Evolutionary conservation across 2,329 filamentous ascomycete species (phyloP), one percentile per base, ranked within the genome.

Genomic region (Fusarium hostae): DNA sequence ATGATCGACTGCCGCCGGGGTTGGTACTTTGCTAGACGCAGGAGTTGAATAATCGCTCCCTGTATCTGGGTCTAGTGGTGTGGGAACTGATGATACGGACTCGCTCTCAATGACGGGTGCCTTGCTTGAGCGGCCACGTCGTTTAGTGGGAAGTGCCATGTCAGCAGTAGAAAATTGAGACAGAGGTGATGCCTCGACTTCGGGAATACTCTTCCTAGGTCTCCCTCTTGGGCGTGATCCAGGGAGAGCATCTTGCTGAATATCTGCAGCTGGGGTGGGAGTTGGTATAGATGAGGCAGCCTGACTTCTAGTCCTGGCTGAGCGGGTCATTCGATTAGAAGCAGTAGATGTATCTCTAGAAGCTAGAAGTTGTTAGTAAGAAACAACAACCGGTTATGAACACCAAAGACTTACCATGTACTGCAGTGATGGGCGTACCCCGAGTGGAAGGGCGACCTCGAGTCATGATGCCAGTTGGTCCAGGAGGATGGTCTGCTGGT

Each of bases 11-110:
- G 75, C 75, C 37, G 74, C 66, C 4, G 81, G 81, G 11, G 81
- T 82, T 9, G 79, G 78, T 9, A 81, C 56, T 51, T 79, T 79
- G 72, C 81, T 83, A 3, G 81, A 82, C 9, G 77, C 81, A 20
- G 81, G 79, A 6, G 81, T 83, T 10, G 79, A 81, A 47, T 77
- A 77, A 12, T 75, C 79, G 35, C 75, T 79, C 28, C 79, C 80
- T 2, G 80, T 78, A 15, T 78, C 77, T 6, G 56, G 69, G 12
- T 78, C 78, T 6, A 71, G 43, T 24, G 80, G 75, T 7, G 80
- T 81, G 43, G 75, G 77, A 1, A 70, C 75, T 8, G 81, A 80
- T 20, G 80, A 82, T 10, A 74, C 73, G 10, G 81, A 79, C 39
- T 77, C 77, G 48, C 75, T 80, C 28, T 69, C 68, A 9, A 73